Evolutionary conservation across 305 asterid genomes (phyloP), one percentile per base, ranked within the genome.

Genomic region (Fraxinus sp.): DNA sequence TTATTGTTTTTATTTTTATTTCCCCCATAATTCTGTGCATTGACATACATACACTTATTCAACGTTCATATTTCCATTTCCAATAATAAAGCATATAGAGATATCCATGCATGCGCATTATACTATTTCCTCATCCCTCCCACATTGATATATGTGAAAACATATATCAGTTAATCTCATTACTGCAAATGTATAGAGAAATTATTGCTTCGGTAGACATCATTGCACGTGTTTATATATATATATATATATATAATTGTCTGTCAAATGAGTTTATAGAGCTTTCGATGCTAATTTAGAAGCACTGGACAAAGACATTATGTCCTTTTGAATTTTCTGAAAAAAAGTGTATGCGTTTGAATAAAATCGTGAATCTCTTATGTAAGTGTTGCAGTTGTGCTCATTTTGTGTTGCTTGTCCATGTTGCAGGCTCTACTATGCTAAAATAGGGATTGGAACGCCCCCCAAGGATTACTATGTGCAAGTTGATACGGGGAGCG

Each of bases 401-500:
- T 76, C 73, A 79, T 85, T 82, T 66, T 83, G 70, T 77, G 81
- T 79, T 88, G 80, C 18, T 83, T 82, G 70, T 80, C 82, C 80
- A 82, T 87, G 76, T 32, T 90, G 84, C 89, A 96, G 99, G 92
- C 98, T 96, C 76, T 96, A 96, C 92, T 96, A 93, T 81, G 98
- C 99, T 78, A 92, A 88, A 90, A 92, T 96, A 74, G 98, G 98
- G 80, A 96, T 96, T 79, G 99, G 99, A 86, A 94, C 97, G 9
- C 99, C 99, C 66, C 85, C 99, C 39, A 91, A 91, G 89, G 98
- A 90, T 86, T 96, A 93, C 85, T 93, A 93, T 89, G 98, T 96
- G 85, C 99, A 96, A 91, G 98, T 96, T 79, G 99, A 96, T 88
- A 96, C 99, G 0, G 99, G 99, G 80, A 96, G 95, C 80, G 99